Percentiles rank a stretch among this genome's conserved stretches.
Conservation (phyloP, 2,329 filamentous ascomycete species). For the Pestalotiopsis sp. region DNA sequence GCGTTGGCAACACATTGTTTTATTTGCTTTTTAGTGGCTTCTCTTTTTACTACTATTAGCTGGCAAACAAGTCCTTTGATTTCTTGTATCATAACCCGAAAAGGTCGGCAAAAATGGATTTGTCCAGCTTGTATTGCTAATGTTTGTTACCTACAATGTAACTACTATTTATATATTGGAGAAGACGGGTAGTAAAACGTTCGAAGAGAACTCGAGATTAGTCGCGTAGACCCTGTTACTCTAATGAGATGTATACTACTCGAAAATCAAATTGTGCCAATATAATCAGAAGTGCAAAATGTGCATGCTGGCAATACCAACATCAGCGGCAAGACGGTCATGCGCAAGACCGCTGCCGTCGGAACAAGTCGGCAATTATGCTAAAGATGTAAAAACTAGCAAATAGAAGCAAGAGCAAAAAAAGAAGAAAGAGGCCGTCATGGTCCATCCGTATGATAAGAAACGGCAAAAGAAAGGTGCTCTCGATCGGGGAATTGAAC, state of each 20-base stretch:
- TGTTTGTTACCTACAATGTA: constrained; percentile 5
- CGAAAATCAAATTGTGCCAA: neutral
- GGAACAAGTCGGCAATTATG: neutral
- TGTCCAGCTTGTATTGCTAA: constrained; percentile 7
- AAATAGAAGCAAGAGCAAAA: neutral
- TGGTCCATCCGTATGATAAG: neutral
- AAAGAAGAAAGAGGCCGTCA: neutral
- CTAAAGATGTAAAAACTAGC: neutral
- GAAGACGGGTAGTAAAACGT: neutral
- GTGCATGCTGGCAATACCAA: neutral
- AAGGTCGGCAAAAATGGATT: neutral
- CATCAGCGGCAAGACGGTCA: no score
- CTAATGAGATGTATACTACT: neutral
- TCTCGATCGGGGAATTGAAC: constrained; percentile 40
- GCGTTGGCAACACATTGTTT: constrained; percentile 23
- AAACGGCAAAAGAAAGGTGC: constrained; percentile 13
- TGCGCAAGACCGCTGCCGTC: no score
- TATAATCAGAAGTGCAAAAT: neutral
- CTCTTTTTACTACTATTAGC: neutral
- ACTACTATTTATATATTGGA: neutral
- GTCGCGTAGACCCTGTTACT: neutral
- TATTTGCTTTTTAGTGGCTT: constrained; percentile 2
- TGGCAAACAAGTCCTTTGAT: neutral
- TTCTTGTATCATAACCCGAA: constrained; percentile 5
- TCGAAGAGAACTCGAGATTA: neutral